phyloP scores from a whole-genome alignment of 148 eudicot species.

The Diospyros lotus region DNA sequence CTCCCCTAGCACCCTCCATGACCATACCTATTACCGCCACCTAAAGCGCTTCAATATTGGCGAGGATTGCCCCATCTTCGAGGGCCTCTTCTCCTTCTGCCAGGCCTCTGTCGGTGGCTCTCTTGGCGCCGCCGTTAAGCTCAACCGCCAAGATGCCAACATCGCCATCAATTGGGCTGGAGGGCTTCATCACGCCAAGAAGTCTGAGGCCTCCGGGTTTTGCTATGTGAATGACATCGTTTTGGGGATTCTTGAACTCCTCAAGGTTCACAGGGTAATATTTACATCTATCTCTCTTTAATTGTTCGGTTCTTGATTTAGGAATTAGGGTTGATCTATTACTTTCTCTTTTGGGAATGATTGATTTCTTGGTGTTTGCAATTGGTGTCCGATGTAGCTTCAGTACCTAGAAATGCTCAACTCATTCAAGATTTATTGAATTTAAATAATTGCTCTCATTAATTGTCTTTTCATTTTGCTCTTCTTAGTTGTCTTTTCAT shows the following conservation, averaged over 20 bases:
- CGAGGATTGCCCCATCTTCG: conserved; percentile 7
- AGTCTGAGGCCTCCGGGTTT: conserved; percentile 10
- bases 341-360: too few species aligned
- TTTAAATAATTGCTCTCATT: too few species aligned
- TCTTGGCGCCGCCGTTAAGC: conserved; percentile 3
- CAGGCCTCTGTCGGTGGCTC: background rate
- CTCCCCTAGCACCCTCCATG: too few species aligned
- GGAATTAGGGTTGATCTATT: too few species aligned
- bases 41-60: conserved; percentile 10
- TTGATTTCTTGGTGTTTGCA: too few species aligned
- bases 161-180: conserved; percentile 7
- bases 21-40: background rate
- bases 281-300: background rate
- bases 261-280: conserved; percentile 11
- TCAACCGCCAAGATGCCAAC: background rate
- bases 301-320: background rate
- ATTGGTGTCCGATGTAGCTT: too few species aligned
- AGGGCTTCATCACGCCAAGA: conserved; percentile 12
- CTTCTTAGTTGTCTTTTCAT: too few species aligned
- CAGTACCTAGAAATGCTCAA: too few species aligned
- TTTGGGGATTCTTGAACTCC: conserved; percentile 5
- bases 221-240: conserved; percentile 11
- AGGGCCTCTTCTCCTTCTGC: conserved; percentile 5
- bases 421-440: too few species aligned
- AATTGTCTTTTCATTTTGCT: too few species aligned